These are phyloP conservation scores for Metarhizium brunneum DNA, from an alignment of 2,329 filamentous ascomycete genomes.

Conservation along the genomic window DNA sequence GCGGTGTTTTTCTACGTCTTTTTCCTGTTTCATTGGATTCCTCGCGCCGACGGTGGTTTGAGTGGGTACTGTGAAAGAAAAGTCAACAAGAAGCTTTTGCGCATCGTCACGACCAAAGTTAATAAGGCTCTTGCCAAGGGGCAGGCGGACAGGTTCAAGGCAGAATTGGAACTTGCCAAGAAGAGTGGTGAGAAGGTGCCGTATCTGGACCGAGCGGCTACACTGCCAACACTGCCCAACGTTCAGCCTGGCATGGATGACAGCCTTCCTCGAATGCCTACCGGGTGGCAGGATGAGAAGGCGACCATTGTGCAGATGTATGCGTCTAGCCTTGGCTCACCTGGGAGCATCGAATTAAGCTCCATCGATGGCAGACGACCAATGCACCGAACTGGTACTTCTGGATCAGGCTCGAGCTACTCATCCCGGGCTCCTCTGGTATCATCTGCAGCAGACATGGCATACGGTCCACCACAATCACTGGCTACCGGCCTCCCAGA, in stretches of 20 bases:
- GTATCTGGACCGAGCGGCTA: constrained; percentile 48
- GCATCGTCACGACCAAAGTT: constrained; percentile 78
- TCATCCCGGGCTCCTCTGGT: constrained; percentile 56
- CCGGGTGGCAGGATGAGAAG: constrained; percentile 50
- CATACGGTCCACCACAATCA: constrained; percentile 32
- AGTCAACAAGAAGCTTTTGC: constrained; percentile 74
- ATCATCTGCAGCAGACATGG: constrained; percentile 51
- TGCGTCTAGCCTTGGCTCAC: constrained; percentile 48
- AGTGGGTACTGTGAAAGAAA: constrained; percentile 85
- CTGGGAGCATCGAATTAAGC: constrained; percentile 42
- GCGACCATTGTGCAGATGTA: constrained; percentile 54
- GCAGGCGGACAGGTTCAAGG: constrained; percentile 47
- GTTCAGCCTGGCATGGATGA: constrained; percentile 28
- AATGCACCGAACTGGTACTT: constrained; percentile 40
- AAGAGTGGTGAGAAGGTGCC: constrained; percentile 41
- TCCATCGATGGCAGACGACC: constrained; percentile 43
- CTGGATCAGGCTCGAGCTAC: constrained; percentile 50
- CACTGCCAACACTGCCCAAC: constrained; percentile 51
- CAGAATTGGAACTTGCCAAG: constrained; percentile 39
- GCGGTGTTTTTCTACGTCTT: constrained; percentile 73
- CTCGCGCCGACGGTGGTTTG: constrained; percentile 68
- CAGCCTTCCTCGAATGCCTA: constrained; percentile 49
- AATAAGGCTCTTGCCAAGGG: constrained; percentile 82
- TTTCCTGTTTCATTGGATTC: constrained; percentile 91
- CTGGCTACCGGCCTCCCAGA: constrained; percentile 26